Percentiles rank a stretch among this genome's conserved stretches.
phyloP scores from a whole-genome alignment of 2,329 filamentous ascomycete species.

The Paramyrothecium sp. region DNA sequence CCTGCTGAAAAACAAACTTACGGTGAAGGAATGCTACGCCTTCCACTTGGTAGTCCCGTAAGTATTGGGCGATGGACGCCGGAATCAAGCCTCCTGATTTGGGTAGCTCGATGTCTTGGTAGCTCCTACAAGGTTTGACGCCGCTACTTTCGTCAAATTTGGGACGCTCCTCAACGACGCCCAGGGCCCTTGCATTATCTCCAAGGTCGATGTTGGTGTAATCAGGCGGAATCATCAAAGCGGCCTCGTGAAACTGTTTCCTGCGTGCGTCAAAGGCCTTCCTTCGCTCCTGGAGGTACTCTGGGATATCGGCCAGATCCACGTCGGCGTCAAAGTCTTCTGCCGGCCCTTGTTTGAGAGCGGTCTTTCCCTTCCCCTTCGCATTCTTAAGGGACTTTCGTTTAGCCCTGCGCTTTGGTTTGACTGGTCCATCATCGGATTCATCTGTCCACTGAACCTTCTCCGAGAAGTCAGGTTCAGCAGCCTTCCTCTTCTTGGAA shows the following conservation, averaged over 20 bases:
- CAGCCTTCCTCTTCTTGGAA: conserved; percentile 34
- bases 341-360: conserved; percentile 20
- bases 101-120: conserved; percentile 72
- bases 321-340: conserved; percentile 39
- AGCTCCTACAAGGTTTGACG: conserved; percentile 64
- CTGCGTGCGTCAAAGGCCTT: conserved; percentile 64
- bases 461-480: conserved; percentile 30
- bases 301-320: conserved; percentile 62
- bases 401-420: conserved; percentile 34
- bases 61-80: conserved; percentile 83
- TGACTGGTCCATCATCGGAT: conserved; percentile 58
- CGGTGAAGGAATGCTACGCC: conserved; percentile 85
- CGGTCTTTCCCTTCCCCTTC: conserved; percentile 19
- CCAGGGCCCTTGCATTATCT: conserved; percentile 36
- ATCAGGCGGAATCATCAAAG: conserved; percentile 73
- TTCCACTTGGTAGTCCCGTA: conserved; percentile 87
- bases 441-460: conserved; percentile 58
- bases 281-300: conserved; percentile 70
- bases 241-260: conserved; percentile 61
- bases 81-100: conserved; percentile 81
- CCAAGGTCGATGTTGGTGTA: conserved; percentile 71
- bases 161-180: conserved; percentile 63
- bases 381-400: conserved; percentile 26
- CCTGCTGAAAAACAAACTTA: conserved; percentile 86
- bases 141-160: conserved; percentile 54